Conservation (phyloP, 176 grass and related monocot species). For the Carex scoparia region DNA sequence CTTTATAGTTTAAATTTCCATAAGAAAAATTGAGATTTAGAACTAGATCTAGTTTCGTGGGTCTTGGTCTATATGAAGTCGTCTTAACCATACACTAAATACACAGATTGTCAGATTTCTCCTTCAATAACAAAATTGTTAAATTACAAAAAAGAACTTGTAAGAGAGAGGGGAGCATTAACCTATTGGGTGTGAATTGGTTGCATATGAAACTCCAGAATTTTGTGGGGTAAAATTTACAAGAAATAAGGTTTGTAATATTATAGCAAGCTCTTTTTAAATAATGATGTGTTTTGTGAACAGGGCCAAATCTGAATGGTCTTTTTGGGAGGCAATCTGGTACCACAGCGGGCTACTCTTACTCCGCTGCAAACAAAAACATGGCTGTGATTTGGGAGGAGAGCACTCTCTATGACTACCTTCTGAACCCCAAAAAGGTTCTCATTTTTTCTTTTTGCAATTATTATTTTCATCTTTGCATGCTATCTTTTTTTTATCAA, state of each 20-base stretch:
- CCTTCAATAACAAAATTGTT: neutral
- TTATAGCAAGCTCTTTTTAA: neutral
- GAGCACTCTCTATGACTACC: constrained; percentile 68
- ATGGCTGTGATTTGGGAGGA: constrained; percentile 88
- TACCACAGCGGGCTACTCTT: constrained; percentile 72
- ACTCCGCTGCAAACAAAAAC: constrained; percentile 81
- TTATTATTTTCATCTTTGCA: constrained; percentile 15
- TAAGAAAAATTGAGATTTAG: neutral
- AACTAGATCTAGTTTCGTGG: neutral
- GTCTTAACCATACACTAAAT: neutral
- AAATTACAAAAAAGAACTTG: neutral
- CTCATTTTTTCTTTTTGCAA: neutral
- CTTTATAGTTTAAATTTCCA: neutral
- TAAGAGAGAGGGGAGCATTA: neutral
- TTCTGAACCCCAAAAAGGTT: constrained; percentile 94
- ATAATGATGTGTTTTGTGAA: neutral
- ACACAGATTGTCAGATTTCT: neutral
- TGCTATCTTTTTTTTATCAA: neutral
- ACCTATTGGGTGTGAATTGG: neutral
- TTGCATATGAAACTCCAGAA: neutral
- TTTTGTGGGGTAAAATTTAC: neutral
- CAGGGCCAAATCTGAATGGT: constrained; percentile 89
- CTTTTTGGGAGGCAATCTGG: constrained; percentile 92
- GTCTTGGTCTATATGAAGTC: neutral
- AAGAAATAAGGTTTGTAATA: neutral